Percentiles rank a stretch among this genome's conserved stretches.
Conservation (phyloP, 495 filamentous ascomycete species). For the Podospora pseudocomata region DNA sequence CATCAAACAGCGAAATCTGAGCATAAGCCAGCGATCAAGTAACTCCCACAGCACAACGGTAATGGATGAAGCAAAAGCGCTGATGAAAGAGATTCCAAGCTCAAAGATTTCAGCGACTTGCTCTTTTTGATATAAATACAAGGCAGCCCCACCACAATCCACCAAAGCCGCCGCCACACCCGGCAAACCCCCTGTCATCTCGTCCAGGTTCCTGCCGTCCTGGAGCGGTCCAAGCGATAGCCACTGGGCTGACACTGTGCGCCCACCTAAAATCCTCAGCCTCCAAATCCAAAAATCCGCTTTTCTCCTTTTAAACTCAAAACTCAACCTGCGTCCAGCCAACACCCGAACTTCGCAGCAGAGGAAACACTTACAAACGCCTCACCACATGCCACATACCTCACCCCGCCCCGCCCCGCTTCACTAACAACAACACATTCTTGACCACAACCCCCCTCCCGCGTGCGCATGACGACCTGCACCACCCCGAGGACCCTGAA, state of each 20-base stretch:
- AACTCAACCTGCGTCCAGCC: conserved; percentile 2
- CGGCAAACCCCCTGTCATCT: conserved; percentile 1
- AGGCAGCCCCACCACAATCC: neutral
- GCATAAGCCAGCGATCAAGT: neutral
- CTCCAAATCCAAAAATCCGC: conserved; percentile 35
- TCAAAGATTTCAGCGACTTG: neutral
- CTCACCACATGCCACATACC: neutral
- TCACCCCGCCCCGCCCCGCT: neutral
- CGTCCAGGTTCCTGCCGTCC: neutral
- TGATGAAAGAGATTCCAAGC: neutral
- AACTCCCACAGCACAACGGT: neutral
- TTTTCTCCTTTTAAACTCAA: conserved; percentile 25
- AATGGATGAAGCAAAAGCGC: neutral
- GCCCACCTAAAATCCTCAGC: conserved; percentile 24
- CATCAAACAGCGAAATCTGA: neutral
- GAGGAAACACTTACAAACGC: neutral
- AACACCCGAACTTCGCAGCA: neutral
- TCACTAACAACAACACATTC: neutral
- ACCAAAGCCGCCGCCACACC: neutral
- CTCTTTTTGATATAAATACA: neutral
- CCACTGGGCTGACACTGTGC: conserved; percentile 21
- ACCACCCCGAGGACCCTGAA: neutral
- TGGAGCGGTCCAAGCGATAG: conserved; percentile 1
- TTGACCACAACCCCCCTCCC: neutral
- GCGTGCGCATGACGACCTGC: conserved; percentile 6